Base-by-base conservation (phyloP, 108 stramenopile genomes). In the Stephanodiscus minutulus region DNA sequence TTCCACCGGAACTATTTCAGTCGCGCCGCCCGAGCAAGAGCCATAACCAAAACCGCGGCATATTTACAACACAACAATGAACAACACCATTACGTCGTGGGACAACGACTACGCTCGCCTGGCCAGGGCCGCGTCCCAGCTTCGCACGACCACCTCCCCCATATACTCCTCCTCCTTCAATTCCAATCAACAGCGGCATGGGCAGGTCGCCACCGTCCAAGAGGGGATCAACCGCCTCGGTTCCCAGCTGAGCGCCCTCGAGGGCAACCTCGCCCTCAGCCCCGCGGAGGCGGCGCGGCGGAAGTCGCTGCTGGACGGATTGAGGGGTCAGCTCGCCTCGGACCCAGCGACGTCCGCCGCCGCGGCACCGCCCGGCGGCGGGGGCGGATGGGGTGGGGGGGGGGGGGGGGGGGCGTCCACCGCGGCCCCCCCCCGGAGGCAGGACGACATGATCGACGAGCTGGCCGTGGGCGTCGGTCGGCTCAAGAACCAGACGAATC, bases 391-490 rank as follows among this genome's bases (percentile, higher is more conserved):
- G 20, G 78, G 70, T 17, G 28, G 59, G 13, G 61, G 78, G 70
- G 22, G 28, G 59, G 13, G 61, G n/a, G 78, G 70, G 22, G 28
- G 59, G 13, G 61, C 77, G 1, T 52, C 77, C 21, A 65, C 82
- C 72, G 76, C 82, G 0, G 58, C 74, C 39, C 89, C 88, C 48
- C 79, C 92, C 31, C 85, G 79, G 21, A 88, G 93, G 36, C 96
- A 97, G 82, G 95, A 97, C 66, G 89, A 88, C 28, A 90, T 96
- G 92, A 88, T 97, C 66, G 93, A 89, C 62, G 96, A 97, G 67
- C 81, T 97, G 4, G 93, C 93, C 21, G 68, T 82, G 28, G 96
- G 96, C 13, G 92, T 97, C 7, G 87, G 85, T 31, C 77, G 96
- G 11, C 82, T 97, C 25, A 84, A 92, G 59, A 85, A 88, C 60